Conservation (phyloP, 176 grass and related monocot genomes). For the Triticum urartu region DNA sequence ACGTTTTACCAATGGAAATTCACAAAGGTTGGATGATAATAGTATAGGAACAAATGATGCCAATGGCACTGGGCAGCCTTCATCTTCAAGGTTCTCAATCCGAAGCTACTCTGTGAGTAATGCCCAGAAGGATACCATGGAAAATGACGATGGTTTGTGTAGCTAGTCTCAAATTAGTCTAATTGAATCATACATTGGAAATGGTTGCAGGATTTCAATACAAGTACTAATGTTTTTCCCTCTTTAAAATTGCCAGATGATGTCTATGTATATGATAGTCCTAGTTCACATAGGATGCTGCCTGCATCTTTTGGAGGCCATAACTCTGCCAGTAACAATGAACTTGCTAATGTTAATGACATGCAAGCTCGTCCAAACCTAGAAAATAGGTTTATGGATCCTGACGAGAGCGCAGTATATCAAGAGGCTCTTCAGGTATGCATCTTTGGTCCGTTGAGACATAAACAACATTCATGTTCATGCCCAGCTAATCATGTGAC, state of each 20-base stretch:
- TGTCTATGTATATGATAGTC: constrained; percentile 48
- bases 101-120: constrained; percentile 15
- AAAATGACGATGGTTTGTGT: constrained; percentile 37
- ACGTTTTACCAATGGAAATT: constrained; percentile 20
- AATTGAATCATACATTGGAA: background rate
- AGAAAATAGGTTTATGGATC: constrained; percentile 64
- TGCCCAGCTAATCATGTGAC: constrained; percentile 19
- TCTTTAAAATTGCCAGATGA: constrained; percentile 52
- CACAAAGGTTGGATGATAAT: constrained; percentile 25
- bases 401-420: constrained; percentile 79
- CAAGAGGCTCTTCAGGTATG: constrained; percentile 93
- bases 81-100: constrained; percentile 27
- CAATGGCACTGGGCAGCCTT: constrained; percentile 37
- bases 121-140: constrained; percentile 7
- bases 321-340: constrained; percentile 31
- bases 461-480: constrained; percentile 11
- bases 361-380: constrained; percentile 47
- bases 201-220: background rate
- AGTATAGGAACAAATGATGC: constrained; percentile 24
- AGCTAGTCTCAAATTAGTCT: constrained; percentile 1
- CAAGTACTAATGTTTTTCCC: constrained; percentile 1
- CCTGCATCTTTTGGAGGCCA: constrained; percentile 51
- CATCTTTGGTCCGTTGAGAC: constrained; percentile 9
- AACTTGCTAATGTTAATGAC: constrained; percentile 39
- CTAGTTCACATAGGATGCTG: constrained; percentile 52